phyloP scores from a whole-genome alignment of 257 asterid genomes.

The Solanum lignicaule region DNA sequence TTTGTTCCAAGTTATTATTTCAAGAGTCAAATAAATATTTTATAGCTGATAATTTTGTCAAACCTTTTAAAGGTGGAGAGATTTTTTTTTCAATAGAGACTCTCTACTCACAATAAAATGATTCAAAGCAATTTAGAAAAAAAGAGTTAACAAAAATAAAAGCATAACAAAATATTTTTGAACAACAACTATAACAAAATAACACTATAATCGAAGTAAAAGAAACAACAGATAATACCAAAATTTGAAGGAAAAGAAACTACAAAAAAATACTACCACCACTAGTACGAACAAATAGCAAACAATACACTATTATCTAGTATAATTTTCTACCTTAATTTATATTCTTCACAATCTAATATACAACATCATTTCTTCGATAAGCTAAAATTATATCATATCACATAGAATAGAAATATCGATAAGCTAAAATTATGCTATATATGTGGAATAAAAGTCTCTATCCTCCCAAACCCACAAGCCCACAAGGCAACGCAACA shows the following conservation, averaged over 20 bases:
- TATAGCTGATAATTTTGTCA: neutral
- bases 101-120: neutral
- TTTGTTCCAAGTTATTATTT: neutral
- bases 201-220: too few species aligned
- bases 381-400: neutral
- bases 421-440: neutral
- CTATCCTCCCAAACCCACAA: neutral
- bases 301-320: neutral
- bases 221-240: too few species aligned
- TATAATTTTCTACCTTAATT: neutral
- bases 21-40: neutral
- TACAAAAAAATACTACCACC: neutral
- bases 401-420: rapidly evolving
- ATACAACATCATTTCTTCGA: neutral
- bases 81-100: too few species aligned
- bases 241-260: too few species aligned
- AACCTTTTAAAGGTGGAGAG: neutral
- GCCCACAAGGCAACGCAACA: neutral
- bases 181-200: neutral
- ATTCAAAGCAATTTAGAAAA: neutral
- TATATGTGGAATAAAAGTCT: neutral
- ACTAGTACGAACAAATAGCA: neutral
- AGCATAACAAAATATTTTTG: neutral
- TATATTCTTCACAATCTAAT: neutral
- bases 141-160: neutral